phyloP scores from a whole-genome alignment of 2,329 filamentous ascomycete genomes.

The Dryadomyces quercivorus region DNA sequence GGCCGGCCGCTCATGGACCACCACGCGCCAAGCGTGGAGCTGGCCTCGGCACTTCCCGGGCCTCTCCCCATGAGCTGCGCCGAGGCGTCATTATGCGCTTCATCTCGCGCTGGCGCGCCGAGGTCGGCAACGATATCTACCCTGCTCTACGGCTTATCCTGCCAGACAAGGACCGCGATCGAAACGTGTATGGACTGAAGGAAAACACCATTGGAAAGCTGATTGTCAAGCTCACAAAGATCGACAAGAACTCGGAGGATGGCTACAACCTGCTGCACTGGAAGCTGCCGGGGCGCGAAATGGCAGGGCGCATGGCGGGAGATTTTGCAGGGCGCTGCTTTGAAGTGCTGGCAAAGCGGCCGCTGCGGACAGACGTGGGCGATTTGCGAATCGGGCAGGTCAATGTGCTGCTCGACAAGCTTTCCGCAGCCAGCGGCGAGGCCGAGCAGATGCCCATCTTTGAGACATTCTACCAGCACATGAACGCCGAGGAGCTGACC shows the following conservation, averaged over 20 bases:
- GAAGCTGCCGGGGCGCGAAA: slow-evolving; percentile 70
- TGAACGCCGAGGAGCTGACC: slow-evolving; percentile 87
- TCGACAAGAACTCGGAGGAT: slow-evolving; percentile 82
- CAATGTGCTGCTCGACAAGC: slow-evolving; percentile 69
- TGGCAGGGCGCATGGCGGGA: slow-evolving; percentile 56
- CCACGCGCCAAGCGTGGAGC: slow-evolving; percentile 42
- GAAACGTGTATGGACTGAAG: slow-evolving; percentile 87
- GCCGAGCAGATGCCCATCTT: slow-evolving; percentile 75
- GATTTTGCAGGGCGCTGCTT: slow-evolving; percentile 88
- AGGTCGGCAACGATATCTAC: slow-evolving; percentile 88
- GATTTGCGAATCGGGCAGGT: slow-evolving; percentile 81
- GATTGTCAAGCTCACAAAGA: slow-evolving; percentile 84
- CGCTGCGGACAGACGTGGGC: slow-evolving; percentile 61
- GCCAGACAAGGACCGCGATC: slow-evolving; percentile 83
- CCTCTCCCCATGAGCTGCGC: slow-evolving; percentile 65
- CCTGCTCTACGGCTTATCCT: slow-evolving; percentile 85
- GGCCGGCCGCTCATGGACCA: slow-evolving; percentile 44
- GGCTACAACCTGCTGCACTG: slow-evolving; percentile 77
- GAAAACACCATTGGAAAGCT: slow-evolving; percentile 84
- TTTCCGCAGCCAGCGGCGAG: slow-evolving; percentile 67
- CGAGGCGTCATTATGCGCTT: slow-evolving; percentile 75
- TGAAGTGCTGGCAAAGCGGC: slow-evolving; percentile 74
- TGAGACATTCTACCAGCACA: slow-evolving; percentile 70
- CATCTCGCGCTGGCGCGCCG: slow-evolving; percentile 72
- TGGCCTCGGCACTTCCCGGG: slow-evolving; percentile 41